These are phyloP conservation scores for Claviceps sp. DNA, from an alignment of 2,329 filamentous ascomycete species.

Conservation along the genomic window DNA sequence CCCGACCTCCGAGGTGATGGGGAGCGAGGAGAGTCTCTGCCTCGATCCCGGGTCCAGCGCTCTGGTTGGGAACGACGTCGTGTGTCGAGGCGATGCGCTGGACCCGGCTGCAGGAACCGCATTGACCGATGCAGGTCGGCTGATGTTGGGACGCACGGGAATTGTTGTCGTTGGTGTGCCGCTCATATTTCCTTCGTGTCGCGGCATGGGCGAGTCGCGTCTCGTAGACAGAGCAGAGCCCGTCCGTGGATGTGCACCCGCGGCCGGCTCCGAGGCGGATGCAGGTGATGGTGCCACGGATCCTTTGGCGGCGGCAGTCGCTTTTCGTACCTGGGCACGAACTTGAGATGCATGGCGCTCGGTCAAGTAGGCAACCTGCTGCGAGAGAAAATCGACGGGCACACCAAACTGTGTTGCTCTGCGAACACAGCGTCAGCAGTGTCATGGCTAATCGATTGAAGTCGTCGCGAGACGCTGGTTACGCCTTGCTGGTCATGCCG, in stretches of 20 bases:
- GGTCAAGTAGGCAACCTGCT: conserved; percentile 88
- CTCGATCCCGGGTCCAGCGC: conserved; percentile 18
- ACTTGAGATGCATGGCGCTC: conserved; percentile 85
- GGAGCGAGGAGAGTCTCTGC: conserved; percentile 31
- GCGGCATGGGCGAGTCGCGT: conserved; percentile 40
- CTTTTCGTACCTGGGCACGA: conserved; percentile 74
- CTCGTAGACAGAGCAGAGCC: conserved; percentile 43
- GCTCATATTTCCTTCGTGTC: conserved; percentile 30
- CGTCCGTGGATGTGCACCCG: conserved; percentile 26
- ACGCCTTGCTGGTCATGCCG: conserved; percentile 3
- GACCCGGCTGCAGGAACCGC: conserved; percentile 26
- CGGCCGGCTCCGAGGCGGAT: conserved; percentile 33
- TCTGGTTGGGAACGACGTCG: conserved; percentile 11
- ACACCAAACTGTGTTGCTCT: conserved; percentile 71
- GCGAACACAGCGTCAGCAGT: conserved; percentile 8
- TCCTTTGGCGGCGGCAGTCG: conserved; percentile 43
- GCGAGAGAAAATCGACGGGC: conserved; percentile 73
- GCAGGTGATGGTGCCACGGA: conserved; percentile 44
- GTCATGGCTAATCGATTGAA: conserved; percentile 8
- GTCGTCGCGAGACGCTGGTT: background rate
- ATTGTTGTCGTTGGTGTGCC: conserved; percentile 30
- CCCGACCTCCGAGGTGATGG: conserved; percentile 18
- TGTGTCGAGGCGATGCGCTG: conserved; percentile 13
- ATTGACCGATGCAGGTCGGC: conserved; percentile 34
- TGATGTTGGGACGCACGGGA: conserved; percentile 30